These are phyloP conservation scores for Collybia mongolica DNA, from an alignment of 768 basidiomycete species.

Conservation along the genomic window DNA sequence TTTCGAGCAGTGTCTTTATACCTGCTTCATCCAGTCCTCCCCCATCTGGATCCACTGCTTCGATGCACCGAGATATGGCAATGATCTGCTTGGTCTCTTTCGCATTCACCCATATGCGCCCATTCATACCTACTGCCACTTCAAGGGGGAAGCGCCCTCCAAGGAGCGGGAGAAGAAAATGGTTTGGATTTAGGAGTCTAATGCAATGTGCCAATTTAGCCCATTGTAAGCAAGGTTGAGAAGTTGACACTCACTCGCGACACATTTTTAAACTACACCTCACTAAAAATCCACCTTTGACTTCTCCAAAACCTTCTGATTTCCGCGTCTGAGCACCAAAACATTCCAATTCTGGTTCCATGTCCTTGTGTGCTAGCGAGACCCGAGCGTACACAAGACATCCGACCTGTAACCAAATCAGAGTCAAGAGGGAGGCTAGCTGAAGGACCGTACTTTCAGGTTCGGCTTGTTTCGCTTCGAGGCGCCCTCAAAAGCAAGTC, in stretches of 20 bases:
- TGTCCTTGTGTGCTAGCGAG: conserved; percentile 92
- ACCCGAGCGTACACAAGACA: conserved; percentile 89
- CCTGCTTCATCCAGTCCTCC: conserved; percentile 55
- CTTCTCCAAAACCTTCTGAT: conserved; percentile 89
- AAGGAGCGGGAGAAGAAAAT: conserved; percentile 80
- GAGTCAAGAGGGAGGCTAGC: neutral
- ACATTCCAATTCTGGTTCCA: conserved; percentile 98
- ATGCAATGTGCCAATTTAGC: neutral
- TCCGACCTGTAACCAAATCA: conserved; percentile 63
- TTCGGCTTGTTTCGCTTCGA: conserved; percentile 94
- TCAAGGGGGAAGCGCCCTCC: conserved; percentile 86
- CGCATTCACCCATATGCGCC: conserved; percentile 85
- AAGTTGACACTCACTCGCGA: conserved; percentile 61
- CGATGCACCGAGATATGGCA: conserved; percentile 74
- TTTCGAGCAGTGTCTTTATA: conserved; percentile 51
- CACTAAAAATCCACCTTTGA: conserved; percentile 85
- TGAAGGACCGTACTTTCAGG: conserved; percentile 63
- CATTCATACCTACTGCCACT: conserved; percentile 87
- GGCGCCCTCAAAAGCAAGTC: conserved; percentile 93
- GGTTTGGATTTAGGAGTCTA: conserved; percentile 77
- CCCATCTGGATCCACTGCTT: conserved; percentile 76
- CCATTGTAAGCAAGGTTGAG: neutral
- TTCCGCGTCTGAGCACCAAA: conserved; percentile 93
- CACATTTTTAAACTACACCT: conserved; percentile 83
- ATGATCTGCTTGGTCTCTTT: conserved; percentile 75